Evolutionary conservation across 2,329 filamentous ascomycete species (phyloP), one percentile per base, ranked within the genome.

Genomic region (Xylaria sp.): DNA sequence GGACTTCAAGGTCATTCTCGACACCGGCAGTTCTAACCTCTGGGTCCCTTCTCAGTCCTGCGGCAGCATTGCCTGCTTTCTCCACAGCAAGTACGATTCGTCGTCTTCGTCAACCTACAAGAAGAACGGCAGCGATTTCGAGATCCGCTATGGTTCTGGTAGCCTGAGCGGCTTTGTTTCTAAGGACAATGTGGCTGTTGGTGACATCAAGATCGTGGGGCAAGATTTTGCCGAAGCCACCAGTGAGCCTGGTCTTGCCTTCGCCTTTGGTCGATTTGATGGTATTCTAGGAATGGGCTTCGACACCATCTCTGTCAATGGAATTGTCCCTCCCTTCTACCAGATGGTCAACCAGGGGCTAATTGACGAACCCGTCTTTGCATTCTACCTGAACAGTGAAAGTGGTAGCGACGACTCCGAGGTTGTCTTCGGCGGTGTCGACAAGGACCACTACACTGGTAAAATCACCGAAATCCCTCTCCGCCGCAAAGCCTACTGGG

Each of bases 401-500:
- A 88, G 88, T 76, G 81, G 82, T 28, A 88, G 90, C 60, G 88
- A 91, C 68, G 88, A 92, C 80, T 98, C 94, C 51, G 94, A 94
- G 84, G 94, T 91, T 70, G 90, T 91, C 74, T 99, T 99, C 75
- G 95, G 95, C 81, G 95, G 95, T 74, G 83, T 97, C 71, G 91
- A 98, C 82, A 85, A 94, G 84, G 85, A 86, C 79, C 94, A 96
- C 86, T 90, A 87, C 81, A 90, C 87, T 48, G 96, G 96, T 78
- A 91, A 98, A 82, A 88, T 99, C 78, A 93, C 91, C 80, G 97
- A 94, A 82, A 94, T 99, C 75, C 96, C 96, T 65, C 89, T 99
- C 76, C 93, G 96, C 82, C 93, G 96, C 81, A 98, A 98, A 91
- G 96, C 96, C 59, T 99, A 99, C 89, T 99, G 96, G 96, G 96